Base-by-base conservation (phyloP, 1,284 basidiomycete genomes). In the Marasmius oreades region DNA sequence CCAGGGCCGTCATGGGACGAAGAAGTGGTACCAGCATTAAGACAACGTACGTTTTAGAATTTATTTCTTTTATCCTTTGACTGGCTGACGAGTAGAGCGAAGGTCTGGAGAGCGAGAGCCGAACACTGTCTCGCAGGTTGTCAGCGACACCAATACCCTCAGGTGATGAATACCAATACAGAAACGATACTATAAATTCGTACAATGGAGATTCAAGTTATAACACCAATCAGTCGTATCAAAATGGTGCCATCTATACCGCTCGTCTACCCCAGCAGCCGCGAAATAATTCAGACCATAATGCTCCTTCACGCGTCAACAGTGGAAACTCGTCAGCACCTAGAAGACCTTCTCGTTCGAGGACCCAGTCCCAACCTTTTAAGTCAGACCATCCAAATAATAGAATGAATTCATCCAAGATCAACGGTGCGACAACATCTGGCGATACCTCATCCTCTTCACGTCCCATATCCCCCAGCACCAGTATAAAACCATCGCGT, bases 61-160 rank as follows among this genome's bases (percentile, higher is more conserved):
- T 53, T 45, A 52, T 42, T 42, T 20, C n/a, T n/a, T 7, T 52
- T 44, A 22, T 48, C 55, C 31, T 53, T 36, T 51, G 52, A 51
- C 31, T 48, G 46, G 54, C 36, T 53, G 20, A 47, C 58, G 50
- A 55, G 56, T 55, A 55, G 43, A 63, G 55, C 28, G 45, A 63
- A 91, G 89, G 88, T 56, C 79, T 91, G 18, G 82, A 91, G 70
- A 79, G 74, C 61, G 88, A 91, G 73, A 89, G 87, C 64, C 78
- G 82, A 43, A 82, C 81, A 18, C 75, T 91, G 58, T 76, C 89
- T 34, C 84, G 81, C 62, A 84, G 88, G 58, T 82, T 91, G 68
- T 90, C 88, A 53, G 80, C 84, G 59, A 77, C 85, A 28, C 89
- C 88, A 48, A 76, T 88, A 51, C 73, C 77, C 20, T 84, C 84